Conservation (phyloP, 2,329 filamentous ascomycete species). For the Phoma herbarum region DNA sequence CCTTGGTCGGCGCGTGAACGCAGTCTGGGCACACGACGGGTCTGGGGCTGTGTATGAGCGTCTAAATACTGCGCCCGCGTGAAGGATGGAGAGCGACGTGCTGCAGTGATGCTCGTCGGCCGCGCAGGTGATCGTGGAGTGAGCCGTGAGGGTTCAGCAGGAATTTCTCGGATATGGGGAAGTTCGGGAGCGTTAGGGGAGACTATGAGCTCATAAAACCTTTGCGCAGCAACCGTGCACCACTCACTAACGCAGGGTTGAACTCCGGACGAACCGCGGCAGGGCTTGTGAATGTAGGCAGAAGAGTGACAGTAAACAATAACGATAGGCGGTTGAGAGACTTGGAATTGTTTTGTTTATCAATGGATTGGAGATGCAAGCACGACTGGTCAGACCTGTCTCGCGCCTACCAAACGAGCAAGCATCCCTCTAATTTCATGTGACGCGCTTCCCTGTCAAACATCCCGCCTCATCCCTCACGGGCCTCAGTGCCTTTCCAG, state of each 20-base stretch:
- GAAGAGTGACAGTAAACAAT: slow-evolving; percentile 17
- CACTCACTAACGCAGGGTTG: slow-evolving; percentile 22
- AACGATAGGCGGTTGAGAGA: slow-evolving; percentile 13
- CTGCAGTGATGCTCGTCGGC: slow-evolving; percentile 14
- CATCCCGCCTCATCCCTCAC: slow-evolving; percentile 19
- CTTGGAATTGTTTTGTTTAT: slow-evolving; percentile 8
- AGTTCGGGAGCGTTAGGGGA: slow-evolving; percentile 22
- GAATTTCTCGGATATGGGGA: slow-evolving; percentile 39
- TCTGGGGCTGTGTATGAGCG: slow-evolving; percentile 20
- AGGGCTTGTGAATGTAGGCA: slow-evolving; percentile 14
- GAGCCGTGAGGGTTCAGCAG: slow-evolving; percentile 27
- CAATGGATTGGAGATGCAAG: background rate
- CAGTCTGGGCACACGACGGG: slow-evolving; percentile 25
- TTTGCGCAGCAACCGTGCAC: slow-evolving; percentile 30
- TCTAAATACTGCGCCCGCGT: slow-evolving; percentile 17
- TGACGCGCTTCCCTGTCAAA: slow-evolving; percentile 35
- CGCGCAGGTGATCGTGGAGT: slow-evolving; percentile 36
- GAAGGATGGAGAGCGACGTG: slow-evolving; percentile 15
- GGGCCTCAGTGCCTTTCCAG: slow-evolving; percentile 18
- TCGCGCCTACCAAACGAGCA: slow-evolving; percentile 9
- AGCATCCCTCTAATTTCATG: slow-evolving; percentile 36
- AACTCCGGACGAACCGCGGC: slow-evolving; percentile 18
- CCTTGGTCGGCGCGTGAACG: slow-evolving; percentile 46
- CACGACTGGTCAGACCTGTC: slow-evolving; percentile 20
- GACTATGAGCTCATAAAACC: slow-evolving; percentile 32